Percentiles rank a stretch among this genome's conserved stretches.
phyloP scores from a whole-genome alignment of 139 green algal species.

The Chlamydomonas schloesseri region DNA sequence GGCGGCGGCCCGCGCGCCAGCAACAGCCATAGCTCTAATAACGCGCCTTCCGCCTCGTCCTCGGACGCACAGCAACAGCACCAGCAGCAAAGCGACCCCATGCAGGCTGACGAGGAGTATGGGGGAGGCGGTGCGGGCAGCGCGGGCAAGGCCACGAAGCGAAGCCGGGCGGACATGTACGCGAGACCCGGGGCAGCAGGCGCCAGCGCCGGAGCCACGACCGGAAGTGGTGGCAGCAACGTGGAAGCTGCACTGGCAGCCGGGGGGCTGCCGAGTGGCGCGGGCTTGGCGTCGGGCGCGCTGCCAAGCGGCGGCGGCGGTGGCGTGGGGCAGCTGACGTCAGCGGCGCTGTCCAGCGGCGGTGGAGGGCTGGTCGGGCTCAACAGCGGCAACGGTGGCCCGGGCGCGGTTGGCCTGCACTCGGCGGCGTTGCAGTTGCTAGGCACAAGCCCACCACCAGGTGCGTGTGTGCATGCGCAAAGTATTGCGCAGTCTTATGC shows the following conservation, averaged over 20 bases:
- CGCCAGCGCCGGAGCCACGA: neutral
- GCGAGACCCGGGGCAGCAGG: too few species aligned
- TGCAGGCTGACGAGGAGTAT: neutral
- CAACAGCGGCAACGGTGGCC: neutral
- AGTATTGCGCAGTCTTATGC: too few species aligned
- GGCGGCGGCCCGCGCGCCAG: neutral
- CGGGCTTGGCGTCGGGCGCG: too few species aligned
- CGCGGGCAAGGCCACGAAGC: neutral
- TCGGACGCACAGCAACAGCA: neutral
- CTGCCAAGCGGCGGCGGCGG: neutral
- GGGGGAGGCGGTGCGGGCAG: neutral
- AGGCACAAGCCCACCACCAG: too few species aligned
- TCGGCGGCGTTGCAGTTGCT: neutral
- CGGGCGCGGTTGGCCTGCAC: too few species aligned
- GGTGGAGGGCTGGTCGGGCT: neutral
- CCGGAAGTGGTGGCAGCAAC: neutral
- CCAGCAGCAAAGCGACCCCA: neutral
- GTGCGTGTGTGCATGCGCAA: too few species aligned
- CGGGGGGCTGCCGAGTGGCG: neutral
- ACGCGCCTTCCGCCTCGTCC: neutral
- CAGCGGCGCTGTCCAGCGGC: neutral
- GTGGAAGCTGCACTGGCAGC: neutral
- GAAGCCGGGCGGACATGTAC: neutral
- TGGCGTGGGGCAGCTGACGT: neutral
- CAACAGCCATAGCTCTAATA: constrained; percentile 33